These are phyloP conservation scores for Venturia carpophila DNA, from an alignment of 2,329 filamentous ascomycete species.

Conservation along the genomic window DNA sequence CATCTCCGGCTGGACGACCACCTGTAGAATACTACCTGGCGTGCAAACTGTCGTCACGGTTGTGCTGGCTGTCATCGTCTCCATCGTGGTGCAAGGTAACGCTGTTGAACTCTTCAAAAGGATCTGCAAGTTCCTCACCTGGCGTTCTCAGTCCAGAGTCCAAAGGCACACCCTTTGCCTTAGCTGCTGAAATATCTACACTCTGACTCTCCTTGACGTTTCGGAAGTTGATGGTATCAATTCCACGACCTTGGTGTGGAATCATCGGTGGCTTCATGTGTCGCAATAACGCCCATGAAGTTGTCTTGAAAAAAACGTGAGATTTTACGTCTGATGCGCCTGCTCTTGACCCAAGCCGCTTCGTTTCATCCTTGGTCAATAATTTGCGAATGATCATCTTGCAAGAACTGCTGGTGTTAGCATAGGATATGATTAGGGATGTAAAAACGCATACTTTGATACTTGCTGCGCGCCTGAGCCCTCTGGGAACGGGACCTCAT, in stretches of 20 bases:
- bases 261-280: conserved; percentile 98
- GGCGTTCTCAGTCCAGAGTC: conserved; percentile 82
- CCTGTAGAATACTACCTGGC: neutral
- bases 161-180: conserved; percentile 59
- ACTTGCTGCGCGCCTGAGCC: conserved; percentile 75
- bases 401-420: conserved; percentile 61
- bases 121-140: conserved; percentile 72
- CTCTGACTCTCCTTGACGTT: conserved; percentile 97
- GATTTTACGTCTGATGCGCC: conserved; percentile 95
- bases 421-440: neutral
- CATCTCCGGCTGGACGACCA: neutral
- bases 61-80: conserved; percentile 47
- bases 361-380: conserved; percentile 94
- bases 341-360: conserved; percentile 83
- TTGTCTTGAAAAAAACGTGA: conserved; percentile 92
- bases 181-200: conserved; percentile 67
- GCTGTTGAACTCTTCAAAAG: conserved; percentile 98
- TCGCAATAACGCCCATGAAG: conserved; percentile 92
- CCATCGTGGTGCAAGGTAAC: conserved; percentile 96
- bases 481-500: conserved; percentile 94
- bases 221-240: conserved; percentile 94
- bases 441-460: conserved; percentile 66
- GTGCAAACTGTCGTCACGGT: neutral
- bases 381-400: conserved; percentile 95
- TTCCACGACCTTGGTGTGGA: conserved; percentile 78